Conservation (phyloP, 2,329 filamentous ascomycete genomes). For the Sporothrix pseudoabietina region DNA sequence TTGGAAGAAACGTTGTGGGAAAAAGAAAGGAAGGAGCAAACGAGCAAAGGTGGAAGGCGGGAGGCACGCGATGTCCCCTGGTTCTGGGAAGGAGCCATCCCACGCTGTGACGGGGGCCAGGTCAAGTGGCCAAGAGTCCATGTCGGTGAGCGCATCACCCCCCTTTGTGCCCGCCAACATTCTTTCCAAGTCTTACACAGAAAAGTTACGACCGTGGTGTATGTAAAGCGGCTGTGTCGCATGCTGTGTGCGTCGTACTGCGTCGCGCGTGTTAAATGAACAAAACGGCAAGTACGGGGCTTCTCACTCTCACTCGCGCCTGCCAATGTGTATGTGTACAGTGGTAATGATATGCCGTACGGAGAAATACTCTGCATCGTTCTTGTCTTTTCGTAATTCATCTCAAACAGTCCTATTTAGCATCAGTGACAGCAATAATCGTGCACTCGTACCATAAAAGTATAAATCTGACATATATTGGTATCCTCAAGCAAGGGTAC, state of each 20-base stretch:
- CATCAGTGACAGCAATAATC: background rate
- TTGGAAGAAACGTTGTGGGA: conserved; percentile 17
- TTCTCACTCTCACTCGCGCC: background rate
- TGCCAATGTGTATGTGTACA: background rate
- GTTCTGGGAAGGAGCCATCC: conserved; percentile 18
- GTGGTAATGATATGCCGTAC: too few relatives aligned
- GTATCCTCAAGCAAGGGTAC: background rate
- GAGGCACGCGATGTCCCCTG: background rate
- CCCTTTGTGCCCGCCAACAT: background rate
- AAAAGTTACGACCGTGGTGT: background rate
- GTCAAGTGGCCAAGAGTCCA: conserved; percentile 5
- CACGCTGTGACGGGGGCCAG: background rate
- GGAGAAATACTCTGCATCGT: too few relatives aligned
- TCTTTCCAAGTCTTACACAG: background rate
- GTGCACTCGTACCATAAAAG: background rate
- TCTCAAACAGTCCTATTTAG: background rate
- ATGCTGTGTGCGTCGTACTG: background rate
- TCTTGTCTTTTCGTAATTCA: too few relatives aligned
- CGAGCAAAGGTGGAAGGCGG: background rate
- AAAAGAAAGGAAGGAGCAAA: conserved; percentile 18
- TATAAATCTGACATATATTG: background rate
- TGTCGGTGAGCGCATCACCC: background rate
- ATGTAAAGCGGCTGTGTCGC: background rate
- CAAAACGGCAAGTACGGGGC: background rate
- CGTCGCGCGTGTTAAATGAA: background rate